Percentiles rank a stretch among this genome's conserved stretches.
Evolutionary conservation across 2,329 filamentous ascomycete species (phyloP).

Genomic region (Pyrenophora tritici-repentis): DNA sequence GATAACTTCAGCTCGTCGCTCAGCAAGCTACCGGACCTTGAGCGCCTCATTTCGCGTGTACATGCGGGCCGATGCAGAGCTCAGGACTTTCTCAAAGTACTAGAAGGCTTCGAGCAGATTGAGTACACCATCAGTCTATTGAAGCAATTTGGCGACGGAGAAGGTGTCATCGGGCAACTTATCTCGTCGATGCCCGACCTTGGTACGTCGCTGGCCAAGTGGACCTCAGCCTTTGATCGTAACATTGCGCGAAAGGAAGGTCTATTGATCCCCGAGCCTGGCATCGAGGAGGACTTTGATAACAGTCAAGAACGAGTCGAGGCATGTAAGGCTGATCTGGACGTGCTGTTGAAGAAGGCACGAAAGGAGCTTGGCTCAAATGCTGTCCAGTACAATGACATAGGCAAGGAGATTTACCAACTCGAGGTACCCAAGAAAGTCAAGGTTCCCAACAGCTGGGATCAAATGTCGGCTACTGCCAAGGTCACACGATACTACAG

Average conservation of each 20-base stretch:
- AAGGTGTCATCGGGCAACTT: constrained; percentile 82
- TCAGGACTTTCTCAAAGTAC: constrained; percentile 88
- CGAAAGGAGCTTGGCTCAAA: constrained; percentile 76
- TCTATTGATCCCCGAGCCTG: constrained; percentile 80
- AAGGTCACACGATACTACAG: constrained; percentile 95
- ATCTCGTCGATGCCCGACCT: constrained; percentile 87
- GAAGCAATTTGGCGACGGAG: constrained; percentile 72
- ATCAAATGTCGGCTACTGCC: constrained; percentile 93
- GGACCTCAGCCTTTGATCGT: constrained; percentile 91
- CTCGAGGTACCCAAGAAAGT: constrained; percentile 84
- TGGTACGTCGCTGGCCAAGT: constrained; percentile 72
- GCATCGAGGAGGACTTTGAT: constrained; percentile 92
- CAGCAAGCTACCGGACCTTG: constrained; percentile 89
- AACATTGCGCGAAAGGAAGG: constrained; percentile 77
- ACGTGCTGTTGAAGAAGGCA: constrained; percentile 71
- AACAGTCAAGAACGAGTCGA: constrained; percentile 76
- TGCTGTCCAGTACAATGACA: constrained; percentile 64
- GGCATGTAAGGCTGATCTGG: constrained; percentile 73
- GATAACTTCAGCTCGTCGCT: constrained; percentile 89
- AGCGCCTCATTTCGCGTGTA: constrained; percentile 90
- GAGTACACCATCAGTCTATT: constrained; percentile 89
- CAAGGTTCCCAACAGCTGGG: constrained; percentile 87
- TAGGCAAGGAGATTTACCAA: constrained; percentile 97
- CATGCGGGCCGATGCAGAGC: constrained; percentile 89
- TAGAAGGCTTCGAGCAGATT: constrained; percentile 97